Evolutionary conservation across 352 stramenopile genomes (phyloP), one percentile per base, ranked within the genome.

Genomic region (Phytopythium aichiense): DNA sequence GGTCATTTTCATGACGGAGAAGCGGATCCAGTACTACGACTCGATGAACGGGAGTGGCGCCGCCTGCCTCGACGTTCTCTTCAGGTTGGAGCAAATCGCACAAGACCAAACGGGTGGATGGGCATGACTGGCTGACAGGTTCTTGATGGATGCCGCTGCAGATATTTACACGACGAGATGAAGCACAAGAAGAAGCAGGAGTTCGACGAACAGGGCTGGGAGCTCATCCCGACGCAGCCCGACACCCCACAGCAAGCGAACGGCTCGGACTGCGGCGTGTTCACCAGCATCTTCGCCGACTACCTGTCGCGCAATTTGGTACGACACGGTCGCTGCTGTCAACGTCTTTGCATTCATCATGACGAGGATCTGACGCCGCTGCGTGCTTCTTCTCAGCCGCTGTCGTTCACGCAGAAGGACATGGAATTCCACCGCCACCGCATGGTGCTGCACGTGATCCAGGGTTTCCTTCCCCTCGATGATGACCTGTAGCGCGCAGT

Each of bases 1-100:
- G 25, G 84, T 92, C 53, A 92, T 95, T 60, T 91, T 86, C 65
- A 88, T 95, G 83, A 77, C 77, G 1, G 87, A 94, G 57, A 95
- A 94, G 65, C 79, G 81, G n/a, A 95, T 95, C 57, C 87, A 95
- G 60, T 95, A 95, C 71, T 95, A 76, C 51, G 87, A 95, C 64
- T 94, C 84, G 22, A 95, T 95, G 87, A 75, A 74, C 22, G 87
- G 87, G 28, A 77, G 72, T 11, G 87, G 87, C n/a, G 58, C 71
- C 16, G 64, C 68, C n/a, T 94, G 84, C 58, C 71, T 95, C 15
- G 77, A 93, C 48, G 72, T 91, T 9, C 61, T 95, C 4, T 56
- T 91, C 22, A 74, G 67, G 84, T 90, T 65, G 6, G 61, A 42
- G 30, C 23, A 49, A 35, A 12, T 52, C 13, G 43, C 23, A 16